Evolutionary conservation across 2,329 filamentous ascomycete genomes (phyloP).

Genomic region (Colletotrichum noveboracense): DNA sequence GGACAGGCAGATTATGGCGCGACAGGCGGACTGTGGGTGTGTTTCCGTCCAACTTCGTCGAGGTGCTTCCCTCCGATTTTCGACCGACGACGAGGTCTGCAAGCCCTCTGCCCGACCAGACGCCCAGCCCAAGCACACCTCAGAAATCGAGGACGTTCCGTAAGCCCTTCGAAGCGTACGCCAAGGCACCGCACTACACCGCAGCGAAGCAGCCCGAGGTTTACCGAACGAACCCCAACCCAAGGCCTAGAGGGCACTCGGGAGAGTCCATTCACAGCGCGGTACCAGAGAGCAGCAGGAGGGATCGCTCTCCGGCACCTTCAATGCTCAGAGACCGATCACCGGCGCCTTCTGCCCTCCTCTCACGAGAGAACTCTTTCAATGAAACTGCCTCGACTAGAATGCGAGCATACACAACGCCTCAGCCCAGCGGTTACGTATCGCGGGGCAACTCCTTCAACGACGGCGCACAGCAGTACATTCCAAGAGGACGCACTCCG

Average conservation of each 20-base stretch:
- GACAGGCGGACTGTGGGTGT: conserved; percentile 90
- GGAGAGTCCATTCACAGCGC: conserved; percentile 37
- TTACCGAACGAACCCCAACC: conserved; percentile 50
- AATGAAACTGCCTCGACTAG: conserved; percentile 20
- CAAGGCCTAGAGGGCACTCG: conserved; percentile 45
- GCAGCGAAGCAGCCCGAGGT: conserved; percentile 65
- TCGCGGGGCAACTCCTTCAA: conserved; percentile 21
- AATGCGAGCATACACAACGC: conserved; percentile 20
- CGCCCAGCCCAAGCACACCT: conserved; percentile 59
- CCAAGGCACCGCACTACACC: conserved; percentile 70
- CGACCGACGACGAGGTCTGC: conserved; percentile 71
- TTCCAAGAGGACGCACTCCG: conserved; percentile 15
- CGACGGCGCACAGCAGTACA: conserved; percentile 18
- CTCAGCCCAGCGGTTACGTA: conserved; percentile 14
- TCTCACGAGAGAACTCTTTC: conserved; percentile 23
- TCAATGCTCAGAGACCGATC: conserved; percentile 10
- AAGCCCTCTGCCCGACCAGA: conserved; percentile 64
- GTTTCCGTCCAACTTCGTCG: conserved; percentile 97
- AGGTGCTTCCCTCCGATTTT: conserved; percentile 85
- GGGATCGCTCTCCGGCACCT: conserved; percentile 22
- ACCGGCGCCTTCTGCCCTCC: conserved; percentile 21
- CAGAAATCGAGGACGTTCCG: conserved; percentile 69
- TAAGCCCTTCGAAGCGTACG: conserved; percentile 71
- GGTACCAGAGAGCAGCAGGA: neutral
- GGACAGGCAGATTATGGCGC: conserved; percentile 89